Evolutionary conservation across 73 alveolate species (phyloP).

Genomic region (Paramecium tetraurelia): DNA sequence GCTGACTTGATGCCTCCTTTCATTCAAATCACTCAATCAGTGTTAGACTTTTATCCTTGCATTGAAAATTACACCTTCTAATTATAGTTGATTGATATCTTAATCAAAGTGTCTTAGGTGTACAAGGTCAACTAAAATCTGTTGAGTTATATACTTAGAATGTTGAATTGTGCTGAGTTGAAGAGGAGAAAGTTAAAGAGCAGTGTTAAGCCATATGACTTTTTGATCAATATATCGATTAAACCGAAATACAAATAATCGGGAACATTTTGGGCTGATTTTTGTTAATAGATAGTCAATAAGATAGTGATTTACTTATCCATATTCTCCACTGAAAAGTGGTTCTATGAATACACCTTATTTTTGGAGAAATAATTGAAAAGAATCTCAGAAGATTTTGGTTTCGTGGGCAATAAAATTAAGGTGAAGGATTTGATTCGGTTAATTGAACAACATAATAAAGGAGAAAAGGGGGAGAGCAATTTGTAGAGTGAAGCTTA

Average conservation of each 20-base stretch:
- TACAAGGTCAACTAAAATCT: neutral
- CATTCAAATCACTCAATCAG: neutral
- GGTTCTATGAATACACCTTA: neutral
- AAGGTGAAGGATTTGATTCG: neutral
- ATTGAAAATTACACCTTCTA: neutral
- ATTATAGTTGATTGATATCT: neutral
- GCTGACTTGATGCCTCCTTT: constrained; percentile 40
- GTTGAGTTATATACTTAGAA: neutral
- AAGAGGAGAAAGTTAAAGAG: constrained; percentile 22
- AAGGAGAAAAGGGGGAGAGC: constrained; percentile 9
- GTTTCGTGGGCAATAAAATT: constrained; percentile 34
- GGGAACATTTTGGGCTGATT: constrained; percentile 8
- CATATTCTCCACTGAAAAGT: neutral
- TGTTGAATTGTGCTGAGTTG: constrained; percentile 35
- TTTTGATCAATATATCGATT: neutral
- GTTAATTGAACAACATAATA: neutral
- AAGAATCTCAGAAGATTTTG: neutral
- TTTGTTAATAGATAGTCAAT: neutral
- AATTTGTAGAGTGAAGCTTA: neutral
- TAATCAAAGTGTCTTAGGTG: neutral
- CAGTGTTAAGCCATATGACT: constrained; percentile 38
- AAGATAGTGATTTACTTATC: neutral
- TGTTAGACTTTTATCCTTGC: constrained; percentile 10
- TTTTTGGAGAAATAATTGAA: neutral
- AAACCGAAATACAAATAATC: constrained; percentile 8